Evolutionary conservation across 2,329 filamentous ascomycete species (phyloP).

Genomic region (Penicillium sp.): DNA sequence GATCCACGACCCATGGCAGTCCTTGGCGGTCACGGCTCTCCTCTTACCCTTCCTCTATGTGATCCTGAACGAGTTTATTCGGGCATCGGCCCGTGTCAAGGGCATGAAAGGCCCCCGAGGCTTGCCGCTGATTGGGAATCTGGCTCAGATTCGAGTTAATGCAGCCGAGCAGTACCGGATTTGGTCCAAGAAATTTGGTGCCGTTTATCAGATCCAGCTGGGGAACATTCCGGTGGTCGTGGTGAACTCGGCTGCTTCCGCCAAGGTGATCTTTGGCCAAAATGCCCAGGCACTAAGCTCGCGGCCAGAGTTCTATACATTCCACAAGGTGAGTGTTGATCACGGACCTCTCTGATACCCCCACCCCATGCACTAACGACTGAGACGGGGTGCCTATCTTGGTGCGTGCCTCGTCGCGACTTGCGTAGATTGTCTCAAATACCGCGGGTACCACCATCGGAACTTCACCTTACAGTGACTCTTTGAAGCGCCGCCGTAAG

Average conservation of each 20-base stretch:
- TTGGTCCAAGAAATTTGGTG: conserved; percentile 53
- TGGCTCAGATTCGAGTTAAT: conserved; percentile 56
- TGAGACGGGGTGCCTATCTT: neutral
- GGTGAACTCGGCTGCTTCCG: conserved; percentile 55
- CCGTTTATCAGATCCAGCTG: conserved; percentile 59
- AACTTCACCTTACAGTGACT: conserved; percentile 66
- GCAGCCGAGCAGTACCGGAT: conserved; percentile 58
- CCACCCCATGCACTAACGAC: neutral
- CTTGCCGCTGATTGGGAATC: conserved; percentile 56
- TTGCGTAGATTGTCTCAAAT: conserved; percentile 57
- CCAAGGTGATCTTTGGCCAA: conserved; percentile 53
- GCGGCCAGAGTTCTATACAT: conserved; percentile 59
- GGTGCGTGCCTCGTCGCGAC: too few species aligned
- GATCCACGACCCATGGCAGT: conserved; percentile 22
- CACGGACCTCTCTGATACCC: neutral
- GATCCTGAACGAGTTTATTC: conserved; percentile 52
- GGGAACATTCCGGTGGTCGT: conserved; percentile 59
- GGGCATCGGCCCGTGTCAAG: conserved; percentile 45
- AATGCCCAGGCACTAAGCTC: conserved; percentile 57
- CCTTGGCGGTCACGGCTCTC: conserved; percentile 18
- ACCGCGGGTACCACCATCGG: conserved; percentile 68
- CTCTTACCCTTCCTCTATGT: conserved; percentile 47
- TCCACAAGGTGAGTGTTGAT: conserved; percentile 51
- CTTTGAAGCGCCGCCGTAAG: conserved; percentile 63
- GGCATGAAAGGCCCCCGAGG: conserved; percentile 52